phyloP scores from a whole-genome alignment of 2,329 filamentous ascomycete genomes.

The Dothideomycetes sp. region DNA sequence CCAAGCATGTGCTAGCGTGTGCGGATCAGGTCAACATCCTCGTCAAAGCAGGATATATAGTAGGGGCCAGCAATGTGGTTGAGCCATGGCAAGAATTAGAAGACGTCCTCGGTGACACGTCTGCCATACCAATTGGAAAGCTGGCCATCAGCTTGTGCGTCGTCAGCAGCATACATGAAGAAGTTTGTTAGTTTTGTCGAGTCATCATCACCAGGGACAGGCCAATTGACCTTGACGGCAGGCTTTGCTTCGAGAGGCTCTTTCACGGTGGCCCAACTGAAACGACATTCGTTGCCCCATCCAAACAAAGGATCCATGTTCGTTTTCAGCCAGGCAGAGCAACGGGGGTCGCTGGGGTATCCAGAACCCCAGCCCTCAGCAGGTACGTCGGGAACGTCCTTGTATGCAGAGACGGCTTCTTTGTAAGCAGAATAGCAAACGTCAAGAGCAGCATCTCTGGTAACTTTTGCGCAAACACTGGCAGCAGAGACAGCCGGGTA shows the following conservation, averaged over 20 bases:
- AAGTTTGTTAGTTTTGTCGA: slow-evolving; percentile 66
- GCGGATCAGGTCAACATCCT: not conserved
- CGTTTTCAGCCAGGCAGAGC: slow-evolving; percentile 67
- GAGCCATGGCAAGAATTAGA: slow-evolving; percentile 37
- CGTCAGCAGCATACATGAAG: slow-evolving; percentile 44
- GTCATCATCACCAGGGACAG: slow-evolving; percentile 58
- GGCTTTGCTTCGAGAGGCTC: slow-evolving; percentile 78
- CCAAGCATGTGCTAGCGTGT: not conserved
- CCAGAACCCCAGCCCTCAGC: slow-evolving; percentile 72
- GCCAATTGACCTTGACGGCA: slow-evolving; percentile 72
- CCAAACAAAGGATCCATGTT: slow-evolving; percentile 93
- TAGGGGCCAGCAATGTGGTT: no score
- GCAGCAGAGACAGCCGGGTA: slow-evolving; percentile 91
- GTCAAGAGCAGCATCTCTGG: slow-evolving; percentile 80
- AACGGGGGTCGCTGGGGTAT: slow-evolving; percentile 80
- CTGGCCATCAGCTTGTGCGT: slow-evolving; percentile 46
- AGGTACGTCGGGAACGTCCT: slow-evolving; percentile 18
- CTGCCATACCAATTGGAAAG: slow-evolving; percentile 75
- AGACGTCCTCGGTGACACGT: slow-evolving; percentile 58
- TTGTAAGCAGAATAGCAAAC: slow-evolving; percentile 55
- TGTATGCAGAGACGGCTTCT: slow-evolving; percentile 25
- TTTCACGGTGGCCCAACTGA: slow-evolving; percentile 93
- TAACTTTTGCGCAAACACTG: slow-evolving; percentile 92
- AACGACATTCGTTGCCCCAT: slow-evolving; percentile 86
- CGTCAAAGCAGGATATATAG: not conserved